phyloP scores from a whole-genome alignment of 768 basidiomycete genomes.

The Lyophyllum decastes region DNA sequence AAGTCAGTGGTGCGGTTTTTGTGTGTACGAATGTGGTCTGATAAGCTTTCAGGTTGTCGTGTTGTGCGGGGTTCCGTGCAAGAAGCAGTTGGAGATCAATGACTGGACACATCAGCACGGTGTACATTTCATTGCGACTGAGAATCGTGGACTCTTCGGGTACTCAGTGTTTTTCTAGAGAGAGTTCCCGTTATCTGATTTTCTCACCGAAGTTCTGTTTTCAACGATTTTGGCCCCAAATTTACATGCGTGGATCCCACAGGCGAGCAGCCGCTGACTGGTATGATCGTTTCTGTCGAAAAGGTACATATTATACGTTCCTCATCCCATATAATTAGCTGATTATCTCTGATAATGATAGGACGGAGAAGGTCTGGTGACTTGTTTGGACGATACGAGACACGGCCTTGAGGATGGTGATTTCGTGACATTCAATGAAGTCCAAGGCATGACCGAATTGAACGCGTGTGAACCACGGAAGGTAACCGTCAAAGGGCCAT shows the following conservation, averaged over 20 bases:
- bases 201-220: slow-evolving; percentile 66
- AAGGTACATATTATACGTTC: slow-evolving; percentile 48
- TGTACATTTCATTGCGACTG: slow-evolving; percentile 89
- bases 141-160: slow-evolving; percentile 95
- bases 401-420: slow-evolving; percentile 99
- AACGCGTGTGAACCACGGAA: slow-evolving; percentile 93
- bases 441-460: slow-evolving; percentile 91
- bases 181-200: background rate
- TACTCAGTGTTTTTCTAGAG: slow-evolving; percentile 31
- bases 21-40: background rate
- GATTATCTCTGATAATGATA: slow-evolving; percentile 34
- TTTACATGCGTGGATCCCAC: slow-evolving; percentile 97
- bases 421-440: slow-evolving; percentile 94
- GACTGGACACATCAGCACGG: slow-evolving; percentile 91
- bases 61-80: slow-evolving; percentile 73
- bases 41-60: slow-evolving; percentile 72
- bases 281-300: slow-evolving; percentile 95
- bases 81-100: slow-evolving; percentile 92
- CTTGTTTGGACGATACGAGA: slow-evolving; percentile 94
- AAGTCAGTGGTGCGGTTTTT: slow-evolving; percentile 50
- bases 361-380: slow-evolving; percentile 90
- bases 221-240: slow-evolving; percentile 95
- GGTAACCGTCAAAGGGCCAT: slow-evolving; percentile 92
- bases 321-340: background rate
- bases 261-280: slow-evolving; percentile 91